Evolutionary conservation across 176 grass and related monocot genomes (phyloP).

Genomic region (Ananas comosus): DNA sequence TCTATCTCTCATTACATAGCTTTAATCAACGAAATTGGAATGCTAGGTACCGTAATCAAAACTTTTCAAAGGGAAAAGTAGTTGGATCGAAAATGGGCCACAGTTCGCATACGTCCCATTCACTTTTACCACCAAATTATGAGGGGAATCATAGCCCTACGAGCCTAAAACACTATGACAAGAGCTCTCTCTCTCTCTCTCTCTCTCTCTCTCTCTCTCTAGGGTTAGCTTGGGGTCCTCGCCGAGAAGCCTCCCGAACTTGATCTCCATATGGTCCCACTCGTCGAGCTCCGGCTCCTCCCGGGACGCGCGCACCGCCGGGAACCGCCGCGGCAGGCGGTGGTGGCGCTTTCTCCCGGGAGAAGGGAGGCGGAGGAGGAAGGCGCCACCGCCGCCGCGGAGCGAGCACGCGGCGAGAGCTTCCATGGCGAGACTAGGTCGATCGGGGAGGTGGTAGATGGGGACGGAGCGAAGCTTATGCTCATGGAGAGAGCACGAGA

Average conservation of each 20-base stretch:
- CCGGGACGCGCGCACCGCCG: conserved; percentile 21
- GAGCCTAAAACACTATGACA: no score
- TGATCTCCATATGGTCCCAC: conserved; percentile 75
- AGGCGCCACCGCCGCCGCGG: conserved; percentile 15
- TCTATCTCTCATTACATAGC: no score
- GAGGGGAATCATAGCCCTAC: no score
- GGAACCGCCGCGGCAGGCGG: conserved; percentile 3
- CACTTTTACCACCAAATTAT: no score
- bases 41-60: no score
- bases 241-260: conserved; percentile 62
- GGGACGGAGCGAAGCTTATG: not conserved
- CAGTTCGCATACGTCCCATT: no score
- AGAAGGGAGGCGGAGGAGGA: conserved; percentile 13
- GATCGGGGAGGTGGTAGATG: conserved; percentile 2
- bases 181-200: no score
- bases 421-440: conserved; percentile 23
- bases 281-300: conserved; percentile 36
- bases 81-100: no score
- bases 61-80: no score
- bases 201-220: not conserved
- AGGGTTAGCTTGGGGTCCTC: conserved; percentile 85
- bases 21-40: no score
- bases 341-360: conserved; percentile 9
- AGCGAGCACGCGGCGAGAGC: conserved; percentile 30
- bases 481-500: not conserved